Percentiles rank a stretch among this genome's conserved stretches.
These are phyloP conservation scores for Cryphonectria naterciae DNA, from an alignment of 2,329 filamentous ascomycete species.

Conservation along the genomic window DNA sequence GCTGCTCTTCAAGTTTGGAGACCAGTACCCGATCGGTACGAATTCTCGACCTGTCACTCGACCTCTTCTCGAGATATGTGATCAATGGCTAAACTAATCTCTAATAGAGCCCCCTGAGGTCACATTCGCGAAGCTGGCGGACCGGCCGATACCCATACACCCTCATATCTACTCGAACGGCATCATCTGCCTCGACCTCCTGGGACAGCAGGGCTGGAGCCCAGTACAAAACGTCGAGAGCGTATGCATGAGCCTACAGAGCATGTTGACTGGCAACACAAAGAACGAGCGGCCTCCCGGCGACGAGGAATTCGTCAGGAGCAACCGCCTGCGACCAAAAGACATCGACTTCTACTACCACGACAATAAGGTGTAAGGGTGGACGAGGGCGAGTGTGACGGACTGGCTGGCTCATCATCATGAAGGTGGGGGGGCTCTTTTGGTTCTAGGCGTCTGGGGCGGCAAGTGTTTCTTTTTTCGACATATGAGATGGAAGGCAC, in stretches of 20 bases:
- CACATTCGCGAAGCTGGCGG: slow-evolving; percentile 72
- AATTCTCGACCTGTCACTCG: slow-evolving; percentile 6
- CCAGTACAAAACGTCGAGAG: slow-evolving; percentile 97
- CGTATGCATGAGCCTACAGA: slow-evolving; percentile 95
- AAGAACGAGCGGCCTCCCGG: slow-evolving; percentile 90
- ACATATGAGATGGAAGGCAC: slow-evolving; percentile 9
- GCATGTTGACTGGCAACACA: slow-evolving; percentile 94
- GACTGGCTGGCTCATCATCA: neutral
- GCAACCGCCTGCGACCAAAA: slow-evolving; percentile 76
- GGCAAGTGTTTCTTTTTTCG: slow-evolving; percentile 1
- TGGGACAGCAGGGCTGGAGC: slow-evolving; percentile 88
- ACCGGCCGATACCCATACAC: slow-evolving; percentile 83
- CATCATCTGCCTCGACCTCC: slow-evolving; percentile 94
- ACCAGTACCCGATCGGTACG: slow-evolving; percentile 86
- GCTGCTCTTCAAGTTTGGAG: slow-evolving; percentile 83
- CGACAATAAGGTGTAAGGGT: slow-evolving; percentile 72
- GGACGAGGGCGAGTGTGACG: neutral
- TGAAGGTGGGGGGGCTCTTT: neutral
- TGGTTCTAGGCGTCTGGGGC: slow-evolving; percentile 18
- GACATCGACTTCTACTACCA: slow-evolving; percentile 96
- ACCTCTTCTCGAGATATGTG: neutral
- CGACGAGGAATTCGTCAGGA: slow-evolving; percentile 84
- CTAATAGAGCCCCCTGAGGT: slow-evolving; percentile 87
- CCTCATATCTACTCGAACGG: slow-evolving; percentile 98
- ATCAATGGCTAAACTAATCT: neutral